phyloP scores from a whole-genome alignment of 768 basidiomycete species.

The Tylopilus sp. region DNA sequence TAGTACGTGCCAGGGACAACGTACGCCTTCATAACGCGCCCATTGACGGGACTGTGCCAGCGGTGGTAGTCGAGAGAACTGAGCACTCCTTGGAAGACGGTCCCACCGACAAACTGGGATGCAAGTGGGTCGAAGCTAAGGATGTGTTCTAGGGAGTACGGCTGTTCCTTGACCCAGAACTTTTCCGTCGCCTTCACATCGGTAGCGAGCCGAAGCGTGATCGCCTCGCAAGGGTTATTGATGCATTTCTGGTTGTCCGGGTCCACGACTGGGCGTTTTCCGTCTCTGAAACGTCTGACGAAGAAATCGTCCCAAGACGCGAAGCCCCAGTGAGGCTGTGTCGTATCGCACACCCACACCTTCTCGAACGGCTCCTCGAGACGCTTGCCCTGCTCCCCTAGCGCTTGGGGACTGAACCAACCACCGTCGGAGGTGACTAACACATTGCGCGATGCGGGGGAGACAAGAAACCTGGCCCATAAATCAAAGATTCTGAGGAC shows the following conservation, averaged over 20 bases:
- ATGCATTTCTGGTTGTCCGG: constrained; percentile 30
- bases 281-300: not conserved
- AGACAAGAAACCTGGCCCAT: constrained; percentile 39
- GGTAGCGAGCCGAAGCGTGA: constrained; percentile 38
- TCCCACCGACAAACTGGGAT: constrained; percentile 46
- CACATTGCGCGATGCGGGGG: not conserved
- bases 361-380: not conserved
- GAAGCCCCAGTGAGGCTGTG: not conserved
- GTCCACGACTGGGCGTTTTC: not conserved
- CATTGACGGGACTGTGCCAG: constrained; percentile 59
- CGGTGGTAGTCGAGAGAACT: constrained; percentile 55
- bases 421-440: not conserved
- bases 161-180: constrained; percentile 63
- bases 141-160: constrained; percentile 58
- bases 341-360: not conserved
- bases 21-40: constrained; percentile 38
- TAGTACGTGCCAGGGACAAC: constrained; percentile 52
- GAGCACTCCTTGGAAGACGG: constrained; percentile 57
- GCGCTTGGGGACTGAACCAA: not conserved
- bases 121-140: constrained; percentile 42
- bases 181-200: constrained; percentile 40
- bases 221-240: constrained; percentile 53
- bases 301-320: not conserved
- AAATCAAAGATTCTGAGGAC: constrained; percentile 48
- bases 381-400: not conserved